phyloP scores from a whole-genome alignment of 371 early-diverging fungal species.

The Haplosporangium sp. region DNA sequence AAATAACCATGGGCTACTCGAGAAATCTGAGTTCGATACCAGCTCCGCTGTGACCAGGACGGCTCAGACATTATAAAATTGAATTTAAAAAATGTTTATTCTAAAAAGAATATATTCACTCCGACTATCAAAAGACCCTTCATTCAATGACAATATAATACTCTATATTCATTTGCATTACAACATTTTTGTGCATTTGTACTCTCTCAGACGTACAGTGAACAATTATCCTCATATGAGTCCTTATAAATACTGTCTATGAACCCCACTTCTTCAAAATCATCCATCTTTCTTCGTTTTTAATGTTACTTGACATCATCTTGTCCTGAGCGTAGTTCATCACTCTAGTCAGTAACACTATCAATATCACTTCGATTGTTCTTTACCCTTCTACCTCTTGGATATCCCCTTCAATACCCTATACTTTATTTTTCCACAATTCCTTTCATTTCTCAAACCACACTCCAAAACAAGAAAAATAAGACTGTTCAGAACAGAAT shows the following conservation, averaged over 20 bases:
- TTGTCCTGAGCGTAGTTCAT: too few species aligned
- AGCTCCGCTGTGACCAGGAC: not conserved
- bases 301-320: not conserved
- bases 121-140: not conserved
- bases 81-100: not conserved
- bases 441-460: not conserved
- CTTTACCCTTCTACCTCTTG: not conserved
- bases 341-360: too few species aligned
- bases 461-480: not conserved
- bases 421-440: not conserved
- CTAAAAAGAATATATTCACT: not conserved
- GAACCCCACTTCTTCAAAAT: not conserved
- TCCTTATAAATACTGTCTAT: not conserved
- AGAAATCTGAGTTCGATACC: not conserved
- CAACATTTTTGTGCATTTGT: too few species aligned
- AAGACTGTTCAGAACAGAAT: slow-evolving; percentile 18
- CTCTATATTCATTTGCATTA: too few species aligned
- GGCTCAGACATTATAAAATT: slow-evolving; percentile 1
- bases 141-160: too few species aligned
- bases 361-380: not conserved
- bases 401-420: not conserved
- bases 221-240: not conserved
- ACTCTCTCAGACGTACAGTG: not conserved
- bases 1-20: not conserved
- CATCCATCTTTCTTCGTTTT: not conserved